Base-by-base conservation (phyloP, 2,329 filamentous ascomycete genomes). In the Fusarium xylarioides region DNA sequence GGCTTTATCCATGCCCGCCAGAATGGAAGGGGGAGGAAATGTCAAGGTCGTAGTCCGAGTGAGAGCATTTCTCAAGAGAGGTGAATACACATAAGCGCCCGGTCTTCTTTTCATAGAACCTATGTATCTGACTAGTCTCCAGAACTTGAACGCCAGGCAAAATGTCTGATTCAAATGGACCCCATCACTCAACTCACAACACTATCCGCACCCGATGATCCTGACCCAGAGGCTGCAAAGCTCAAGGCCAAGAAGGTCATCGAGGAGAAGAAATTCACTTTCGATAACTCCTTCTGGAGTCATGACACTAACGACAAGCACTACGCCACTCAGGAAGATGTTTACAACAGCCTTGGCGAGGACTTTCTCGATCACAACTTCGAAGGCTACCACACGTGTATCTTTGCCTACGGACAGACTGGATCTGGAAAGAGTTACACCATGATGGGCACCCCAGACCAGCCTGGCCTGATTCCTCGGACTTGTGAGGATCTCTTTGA, bases 291-390 rank as follows among this genome's bases (percentile, higher is more conserved):
- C 0, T 99, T 98, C 84, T 99, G 96, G 95, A 98, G 95, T 67
- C 95, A 98, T 83, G 86, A 95, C 80, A 88, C 88, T 63, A 82
- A 86, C 32, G 95, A 97, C 79, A 85, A 90, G 37, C 94, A 98
- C 83, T 99, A 98, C 80, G 95, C 96, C 7, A 89, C 92, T 69
- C 96, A 99, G 81, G 93, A 95, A 78, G 93, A 98, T 78, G 92
- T 99, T 63, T 98, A 99, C 86, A 94, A 96, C 79, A 93, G 92
- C 66, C 88, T 99, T 30, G 96, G 96, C 62, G 95, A 98, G 81
- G 96, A 98, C 80, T 98, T 99, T 76, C 88, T 99, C 71, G 96
- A 99, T 82, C 96, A 99, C 87, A 99, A 99, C 84, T 99, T 99
- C 78, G 95, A 98, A 80, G 96, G 96, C 73, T 99, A 99, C 85